Conservation (phyloP, 2,329 filamentous ascomycete genomes). For the Lachnellula suecica region DNA sequence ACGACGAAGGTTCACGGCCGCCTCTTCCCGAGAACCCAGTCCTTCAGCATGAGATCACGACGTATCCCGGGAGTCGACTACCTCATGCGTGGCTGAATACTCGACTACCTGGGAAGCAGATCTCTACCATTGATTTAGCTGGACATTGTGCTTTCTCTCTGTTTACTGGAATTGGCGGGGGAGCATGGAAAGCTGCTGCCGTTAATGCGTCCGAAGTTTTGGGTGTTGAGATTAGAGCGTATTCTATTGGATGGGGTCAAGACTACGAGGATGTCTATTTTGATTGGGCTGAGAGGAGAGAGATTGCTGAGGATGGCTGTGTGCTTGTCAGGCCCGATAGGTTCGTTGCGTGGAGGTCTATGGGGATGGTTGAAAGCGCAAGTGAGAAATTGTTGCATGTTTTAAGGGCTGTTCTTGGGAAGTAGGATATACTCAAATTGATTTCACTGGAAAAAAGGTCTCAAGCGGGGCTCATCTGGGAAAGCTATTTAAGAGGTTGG, state of each 20-base stretch:
- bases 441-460: no score
- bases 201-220: conserved; percentile 36
- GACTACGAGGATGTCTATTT: conserved; percentile 63
- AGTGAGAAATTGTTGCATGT: conserved; percentile 14
- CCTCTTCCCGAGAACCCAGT: conserved; percentile 39
- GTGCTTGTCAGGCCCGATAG: conserved; percentile 59
- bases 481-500: no score
- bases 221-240: conserved; percentile 46
- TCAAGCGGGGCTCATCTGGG: no score
- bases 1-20: conserved; percentile 38
- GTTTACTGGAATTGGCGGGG: conserved; percentile 55
- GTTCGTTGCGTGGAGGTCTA: conserved; percentile 27
- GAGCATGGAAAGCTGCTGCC: conserved; percentile 52
- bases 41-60: conserved; percentile 44
- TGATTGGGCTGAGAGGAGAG: conserved; percentile 54
- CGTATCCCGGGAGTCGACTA: conserved; percentile 58
- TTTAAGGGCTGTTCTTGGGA: conserved; percentile 17
- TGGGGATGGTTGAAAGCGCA: conserved; percentile 2
- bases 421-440: no score
- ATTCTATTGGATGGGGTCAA: conserved; percentile 55
- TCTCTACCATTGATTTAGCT: conserved; percentile 60
- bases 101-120: conserved; percentile 39
- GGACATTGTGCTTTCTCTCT: conserved; percentile 53
- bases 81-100: conserved; percentile 64
- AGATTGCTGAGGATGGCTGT: conserved; percentile 56